phyloP scores from a whole-genome alignment of 495 filamentous ascomycete species.

The Penicillium coprophilum region DNA sequence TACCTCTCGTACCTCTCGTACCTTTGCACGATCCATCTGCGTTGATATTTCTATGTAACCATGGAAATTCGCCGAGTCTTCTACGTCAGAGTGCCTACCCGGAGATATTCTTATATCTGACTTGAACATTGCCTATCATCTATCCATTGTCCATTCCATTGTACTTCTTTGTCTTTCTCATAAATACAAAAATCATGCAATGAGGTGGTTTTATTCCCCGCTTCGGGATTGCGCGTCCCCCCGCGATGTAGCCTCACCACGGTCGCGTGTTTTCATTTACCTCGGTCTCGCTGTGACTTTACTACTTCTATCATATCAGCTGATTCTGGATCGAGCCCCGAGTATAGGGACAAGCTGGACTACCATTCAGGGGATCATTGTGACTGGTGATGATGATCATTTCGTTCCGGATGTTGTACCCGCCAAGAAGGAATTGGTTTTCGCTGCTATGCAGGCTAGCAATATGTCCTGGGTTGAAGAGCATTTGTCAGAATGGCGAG shows the following conservation, averaged over 20 bases:
- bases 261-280: conserved; percentile 19
- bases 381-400: not conserved
- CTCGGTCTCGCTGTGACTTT: conserved; percentile 18
- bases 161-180: not conserved
- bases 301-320: conserved; percentile 25
- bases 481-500: conserved; percentile 38
- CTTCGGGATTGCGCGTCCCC: not conserved
- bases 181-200: conserved; percentile 9
- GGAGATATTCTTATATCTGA: not conserved
- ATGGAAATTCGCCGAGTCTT: conserved; percentile 3
- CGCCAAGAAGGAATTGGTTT: conserved; percentile 27
- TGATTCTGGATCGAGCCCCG: conserved; percentile 20
- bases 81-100: conserved; percentile 6
- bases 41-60: conserved; percentile 3
- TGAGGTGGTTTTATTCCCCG: conserved; percentile 6
- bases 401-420: not conserved
- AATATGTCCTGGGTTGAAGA: conserved; percentile 33
- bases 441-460: conserved; percentile 26
- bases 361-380: not conserved
- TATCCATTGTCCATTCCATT: not conserved
- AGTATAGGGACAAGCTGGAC: conserved; percentile 6
- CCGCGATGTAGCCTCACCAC: conserved; percentile 8
- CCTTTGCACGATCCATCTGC: not conserved
- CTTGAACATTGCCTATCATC: not conserved
- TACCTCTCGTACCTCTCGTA: too few relatives aligned